Evolutionary conservation across 2,329 filamentous ascomycete genomes (phyloP), one percentile per base, ranked within the genome.

Genomic region (Talaromyces rugulosus): DNA sequence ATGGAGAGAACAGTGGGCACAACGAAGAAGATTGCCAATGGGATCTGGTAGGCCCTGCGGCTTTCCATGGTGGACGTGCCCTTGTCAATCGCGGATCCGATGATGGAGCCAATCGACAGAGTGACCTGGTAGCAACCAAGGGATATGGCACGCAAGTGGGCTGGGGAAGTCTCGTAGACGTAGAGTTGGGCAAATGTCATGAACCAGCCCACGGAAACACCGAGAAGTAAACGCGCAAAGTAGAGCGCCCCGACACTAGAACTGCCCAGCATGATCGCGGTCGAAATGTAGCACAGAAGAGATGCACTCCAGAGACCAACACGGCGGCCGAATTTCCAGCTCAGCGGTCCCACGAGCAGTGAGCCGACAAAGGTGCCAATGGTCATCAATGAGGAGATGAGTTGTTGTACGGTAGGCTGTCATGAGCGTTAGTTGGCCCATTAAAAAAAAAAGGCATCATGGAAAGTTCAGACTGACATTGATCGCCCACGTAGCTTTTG

Each of bases 11-110:
- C 51, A 14, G 56, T 58, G 6, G 56, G 66, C 5, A 63, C 63
- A 4, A 66, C 60, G 44, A 61, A 67, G 60, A 67, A 66, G 16
- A 66, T 63, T 11, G 64, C 64, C 36, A 67, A 47, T 2, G 66
- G 66, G 40, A 67, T 64, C 27, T 65, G 66, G 47, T 67, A 67
- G 11, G 66, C 60, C 5, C 33, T 36, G 44, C 62, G 57, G 55
- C 42, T 59, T 2, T 12, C 44, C 47, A 53, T 59, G 16, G n/a
- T 59, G 30, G 66, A 59, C 7, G 66, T 67, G n/a, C 64, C 64
- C 40, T 64, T 62, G 57, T 66, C 64, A 33, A 67, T 60, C 23
- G 31, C 58, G 6, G 56, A 58, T 30, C 56, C 56, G 56, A 58
- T 51, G 11, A 56, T 40, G 18, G 54, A 56, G n/a, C 54, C 54